Base-by-base conservation (phyloP, 2,329 filamentous ascomycete genomes). In the Xylogone sp. region DNA sequence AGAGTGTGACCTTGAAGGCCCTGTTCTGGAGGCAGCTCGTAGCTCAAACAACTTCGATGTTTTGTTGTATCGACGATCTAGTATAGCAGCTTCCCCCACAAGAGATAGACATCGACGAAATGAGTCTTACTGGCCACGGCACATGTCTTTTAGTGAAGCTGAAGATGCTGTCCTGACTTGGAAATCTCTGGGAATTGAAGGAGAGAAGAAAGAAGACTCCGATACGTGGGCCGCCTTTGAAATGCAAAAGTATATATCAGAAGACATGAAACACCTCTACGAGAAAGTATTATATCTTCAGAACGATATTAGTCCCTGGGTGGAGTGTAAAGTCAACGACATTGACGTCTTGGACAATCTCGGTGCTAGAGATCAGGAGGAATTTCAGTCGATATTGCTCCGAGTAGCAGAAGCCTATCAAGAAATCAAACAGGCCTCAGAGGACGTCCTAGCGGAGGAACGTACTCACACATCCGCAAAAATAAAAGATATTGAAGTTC, bases 401-500 rank as follows among this genome's bases (percentile, higher is more conserved):
- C 82, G 87, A 48, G 80, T 87, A 19, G 75, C 83, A n/a, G 83
- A 90, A 43, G 80, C 82, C 16, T 90, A 88, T 59, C 81, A 87
- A 57, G 76, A 77, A 16, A 75, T 91, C 16, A 82, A 84, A 55
- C 78, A 87, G 51, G 78, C 79, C 52, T 85, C 86, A 1, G 81
- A 86, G 29, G 86, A 88, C 52, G 72, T 90, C 16, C 70, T 96
- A 9, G 76, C 78, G 0, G 82, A 86, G 45, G 88, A 95, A 69
- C 81, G 85, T 42, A 76, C 78, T 20, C 77, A 80, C 48, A 73
- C 96, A 34, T 81, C 79, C 3, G 89, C 94, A 64, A 79, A 79
- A 16, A 75, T 91, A 54, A 87, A 87, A 66, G 88, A 94, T 56
- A 77, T 97, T 13, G 91, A 96, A 66, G 81, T 87, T 20, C 74